Base-by-base conservation (phyloP, 306 rosid genomes). In the Glycine latifolia region DNA sequence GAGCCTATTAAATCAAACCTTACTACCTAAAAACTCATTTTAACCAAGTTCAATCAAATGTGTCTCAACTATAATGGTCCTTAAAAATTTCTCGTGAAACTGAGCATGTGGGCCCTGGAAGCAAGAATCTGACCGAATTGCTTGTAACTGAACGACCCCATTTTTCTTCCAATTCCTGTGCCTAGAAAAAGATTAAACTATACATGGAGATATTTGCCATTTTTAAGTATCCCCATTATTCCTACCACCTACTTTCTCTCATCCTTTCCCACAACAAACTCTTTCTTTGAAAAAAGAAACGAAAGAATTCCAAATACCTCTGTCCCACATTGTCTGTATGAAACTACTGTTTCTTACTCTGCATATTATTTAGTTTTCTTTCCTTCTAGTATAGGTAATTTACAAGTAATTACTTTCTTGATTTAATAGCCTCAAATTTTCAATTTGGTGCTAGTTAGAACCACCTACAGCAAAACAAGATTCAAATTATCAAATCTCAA, bases 381-480 rank as follows among this genome's bases (percentile, higher is more conserved):
- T 52, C 81, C 12, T 83, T 62, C 53, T 43, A 67, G 44, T 66
- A 44, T 66, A 79, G 84, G 81, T 79, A 73, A 55, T 54, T 63
- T 0, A 26, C 31, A 26, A 65, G 49, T 10, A 73, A 50, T 73
- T 44, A 60, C 81, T 84, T 79, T 56, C 49, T 66, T 83, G 3
- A 26, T 33, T 60, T 50, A 26, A 74, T 75, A 53, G 10, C 55
- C 26, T 75, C 47, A 41, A 66, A 1, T 48, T 69, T 72, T 52
- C 67, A 79, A 75, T 55, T 31, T 60, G 20, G 33, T 26, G 54
- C 37, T 79, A 39, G 54, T 0, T 3, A 37, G 4, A 79, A 79
- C 84, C 80, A 71, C 77, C 35, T 84, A 73, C 31, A 55, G 26
- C 73, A 79, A 77, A 84, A 73, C 87, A 79, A 48, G 66, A 73